Base-by-base conservation (phyloP, 345 rosid genomes). In the Rubroshorea leprosula region DNA sequence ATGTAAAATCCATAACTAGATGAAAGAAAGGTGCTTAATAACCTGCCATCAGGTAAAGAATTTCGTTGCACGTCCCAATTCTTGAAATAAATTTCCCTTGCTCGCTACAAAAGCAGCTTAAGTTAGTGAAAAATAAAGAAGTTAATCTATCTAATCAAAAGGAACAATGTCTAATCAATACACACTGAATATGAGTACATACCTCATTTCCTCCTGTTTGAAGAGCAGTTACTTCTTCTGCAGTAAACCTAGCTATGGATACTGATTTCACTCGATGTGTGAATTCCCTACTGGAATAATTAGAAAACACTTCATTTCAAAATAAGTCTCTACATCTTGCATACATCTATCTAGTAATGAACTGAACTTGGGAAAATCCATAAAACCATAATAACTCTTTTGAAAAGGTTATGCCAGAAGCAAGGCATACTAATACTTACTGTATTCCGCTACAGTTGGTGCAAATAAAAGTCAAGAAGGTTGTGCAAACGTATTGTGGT, bases 401-500 rank as follows among this genome's bases (percentile, higher is more conserved):
- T n/a, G n/a, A 5, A 26, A 50, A 27, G 44, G 20, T 22, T 1
- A 25, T 51, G 43, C 16, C 44, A 17, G 24, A 15, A 23, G 56
- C 49, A 57, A 45, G 5, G 43, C 45, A 16, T 18, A 18, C 45
- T 23, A 57, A 57, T 13, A 74, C 94, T 75, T 48, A 89, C 97
- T 93, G 99, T 46, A 85, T 72, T 64, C 94, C 96, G 17, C 96
- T 82, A 65, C 97, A 89, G 55, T 72, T 87, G 38, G 78, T 83
- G 81, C 99, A 93, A 54, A 89, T 78, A 74, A 93, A 93, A 51
- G 97, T 83, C 60, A 66, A 78, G 76, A 93, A 93, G 20, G 89
- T 89, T 59, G 94, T 80, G 75, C 99, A 93, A 29, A 87, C 96
- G 65, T 89, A 93, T 64, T 93, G 99, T 0, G 99, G 96, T 56